Percentiles rank a stretch among this genome's conserved stretches.
Conservation (phyloP, 192 early-diverging fungal genomes). For the Phlyctochytrium bullatum region DNA sequence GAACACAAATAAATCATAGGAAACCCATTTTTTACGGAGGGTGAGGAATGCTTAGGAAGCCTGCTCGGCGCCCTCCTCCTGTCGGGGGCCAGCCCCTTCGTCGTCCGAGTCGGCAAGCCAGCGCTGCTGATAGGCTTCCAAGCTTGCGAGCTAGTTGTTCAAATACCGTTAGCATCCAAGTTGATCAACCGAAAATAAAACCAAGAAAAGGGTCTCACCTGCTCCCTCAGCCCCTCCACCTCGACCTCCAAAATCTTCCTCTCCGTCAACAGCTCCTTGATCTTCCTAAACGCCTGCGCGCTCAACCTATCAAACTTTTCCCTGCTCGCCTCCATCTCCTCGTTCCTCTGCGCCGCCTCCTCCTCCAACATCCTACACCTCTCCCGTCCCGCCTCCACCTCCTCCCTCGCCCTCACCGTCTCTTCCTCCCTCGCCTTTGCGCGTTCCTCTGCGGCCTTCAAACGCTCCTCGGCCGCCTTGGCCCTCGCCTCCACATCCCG, state of each 20-base stretch:
- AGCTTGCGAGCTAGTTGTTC: background rate
- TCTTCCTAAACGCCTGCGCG: conserved; percentile 43
- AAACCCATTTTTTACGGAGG: background rate
- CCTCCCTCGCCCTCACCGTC: background rate
- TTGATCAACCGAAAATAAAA: background rate
- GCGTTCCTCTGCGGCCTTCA: background rate
- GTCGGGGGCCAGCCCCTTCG: background rate
- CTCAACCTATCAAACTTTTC: conserved; percentile 39
- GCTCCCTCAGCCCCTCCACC: conserved; percentile 27
- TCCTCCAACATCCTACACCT: conserved; percentile 6
- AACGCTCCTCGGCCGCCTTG: background rate
- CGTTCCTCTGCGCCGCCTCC: conserved; percentile 17
- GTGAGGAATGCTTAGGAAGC: background rate
- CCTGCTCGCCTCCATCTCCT: conserved; percentile 25
- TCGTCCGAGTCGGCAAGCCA: conserved; percentile 4
- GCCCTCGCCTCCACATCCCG: conserved; percentile 5
- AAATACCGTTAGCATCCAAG: background rate
- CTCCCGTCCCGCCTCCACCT: conserved; percentile 15
- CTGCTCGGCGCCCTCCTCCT: background rate
- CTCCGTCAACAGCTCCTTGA: conserved; percentile 48
- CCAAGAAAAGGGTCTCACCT: conserved; percentile 15
- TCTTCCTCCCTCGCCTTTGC: background rate
- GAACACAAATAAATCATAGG: background rate
- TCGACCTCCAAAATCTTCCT: conserved; percentile 37
- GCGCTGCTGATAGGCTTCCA: background rate